Percentiles rank a stretch among this genome's conserved stretches.
Conservation (phyloP, 331 rosid species). For the Arachis monticola region DNA sequence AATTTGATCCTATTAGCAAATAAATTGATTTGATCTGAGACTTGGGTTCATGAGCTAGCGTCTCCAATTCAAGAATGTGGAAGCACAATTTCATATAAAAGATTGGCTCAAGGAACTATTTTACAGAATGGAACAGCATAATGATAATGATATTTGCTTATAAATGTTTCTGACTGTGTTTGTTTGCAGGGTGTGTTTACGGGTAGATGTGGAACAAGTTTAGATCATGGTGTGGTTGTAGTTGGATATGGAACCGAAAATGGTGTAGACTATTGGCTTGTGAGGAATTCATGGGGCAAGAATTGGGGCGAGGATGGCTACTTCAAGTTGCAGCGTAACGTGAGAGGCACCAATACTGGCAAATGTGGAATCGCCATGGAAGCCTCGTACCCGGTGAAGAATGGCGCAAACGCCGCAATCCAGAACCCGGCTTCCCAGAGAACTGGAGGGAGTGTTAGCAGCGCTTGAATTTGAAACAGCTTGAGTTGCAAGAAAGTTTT, state of each 20-base stretch:
- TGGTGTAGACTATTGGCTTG: slow-evolving; percentile 85
- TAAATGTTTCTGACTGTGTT: not conserved
- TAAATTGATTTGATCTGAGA: not conserved
- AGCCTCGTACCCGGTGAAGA: slow-evolving; percentile 86
- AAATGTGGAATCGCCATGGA: slow-evolving; percentile 86
- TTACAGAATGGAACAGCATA: not conserved
- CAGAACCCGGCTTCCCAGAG: slow-evolving; percentile 16
- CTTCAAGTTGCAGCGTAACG: slow-evolving; percentile 74
- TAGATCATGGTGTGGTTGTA: slow-evolving; percentile 88
- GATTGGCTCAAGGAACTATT: not conserved
- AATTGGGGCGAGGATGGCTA: slow-evolving; percentile 94
- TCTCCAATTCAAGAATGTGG: slow-evolving; percentile 2
- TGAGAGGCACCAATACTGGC: slow-evolving; percentile 41
- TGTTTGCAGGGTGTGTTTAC: slow-evolving; percentile 75
- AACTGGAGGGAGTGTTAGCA: slow-evolving; percentile 41
- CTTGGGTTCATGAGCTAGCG: not conserved
- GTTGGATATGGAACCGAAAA: slow-evolving; percentile 87
- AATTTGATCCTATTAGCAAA: no score
- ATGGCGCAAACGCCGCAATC: slow-evolving; percentile 35
- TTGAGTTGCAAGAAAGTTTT: slow-evolving; percentile 17
- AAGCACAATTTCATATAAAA: not conserved
- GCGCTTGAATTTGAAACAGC: slow-evolving; percentile 57
- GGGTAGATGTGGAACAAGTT: slow-evolving; percentile 68
- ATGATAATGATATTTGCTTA: not conserved
- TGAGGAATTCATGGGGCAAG: slow-evolving; percentile 92